phyloP scores from a whole-genome alignment of 2,329 filamentous ascomycete species.

The Zasmidium citrigriseum region DNA sequence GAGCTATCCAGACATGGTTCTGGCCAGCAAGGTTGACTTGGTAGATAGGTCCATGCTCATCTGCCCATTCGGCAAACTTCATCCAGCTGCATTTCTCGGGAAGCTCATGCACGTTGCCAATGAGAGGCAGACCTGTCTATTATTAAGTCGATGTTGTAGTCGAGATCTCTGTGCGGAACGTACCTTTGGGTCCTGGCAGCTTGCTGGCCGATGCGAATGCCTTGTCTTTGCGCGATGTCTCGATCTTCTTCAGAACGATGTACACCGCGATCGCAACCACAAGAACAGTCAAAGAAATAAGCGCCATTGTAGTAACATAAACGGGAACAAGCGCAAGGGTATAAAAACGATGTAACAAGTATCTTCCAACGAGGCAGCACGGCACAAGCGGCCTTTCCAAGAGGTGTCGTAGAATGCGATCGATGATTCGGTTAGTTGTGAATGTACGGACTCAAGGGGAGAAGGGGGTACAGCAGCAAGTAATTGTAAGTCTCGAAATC shows the following conservation, averaged over 20 bases:
- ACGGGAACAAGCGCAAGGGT: not conserved
- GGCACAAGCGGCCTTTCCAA: not conserved
- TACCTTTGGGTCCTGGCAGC: slow-evolving; percentile 30
- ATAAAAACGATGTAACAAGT: not conserved
- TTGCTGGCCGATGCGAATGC: slow-evolving; percentile 2
- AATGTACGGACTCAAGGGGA: not conserved
- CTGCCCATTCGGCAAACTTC: slow-evolving; percentile 11
- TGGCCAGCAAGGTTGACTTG: slow-evolving; percentile 46
- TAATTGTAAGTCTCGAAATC: not conserved
- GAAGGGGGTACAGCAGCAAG: not conserved
- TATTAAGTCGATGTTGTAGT: not conserved
- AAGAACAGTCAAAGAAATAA: slow-evolving; percentile 21
- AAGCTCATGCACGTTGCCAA: slow-evolving; percentile 11
- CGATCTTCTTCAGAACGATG: slow-evolving; percentile 20
- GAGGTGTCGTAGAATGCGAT: not conserved
- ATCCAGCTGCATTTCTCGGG: slow-evolving; percentile 13
- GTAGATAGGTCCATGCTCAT: slow-evolving; percentile 40
- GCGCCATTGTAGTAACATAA: slow-evolving; percentile 15
- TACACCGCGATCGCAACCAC: slow-evolving; percentile 32
- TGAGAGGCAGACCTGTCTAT: slow-evolving; percentile 39
- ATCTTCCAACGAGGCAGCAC: not conserved
- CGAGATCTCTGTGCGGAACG: not conserved
- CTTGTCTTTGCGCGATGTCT: slow-evolving; percentile 5
- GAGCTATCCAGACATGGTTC: slow-evolving; percentile 50
- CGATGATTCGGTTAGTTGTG: not conserved